Evolutionary conservation across 495 filamentous ascomycete genomes (phyloP), one percentile per base, ranked within the genome.

Genomic region (Xylaria venustula): DNA sequence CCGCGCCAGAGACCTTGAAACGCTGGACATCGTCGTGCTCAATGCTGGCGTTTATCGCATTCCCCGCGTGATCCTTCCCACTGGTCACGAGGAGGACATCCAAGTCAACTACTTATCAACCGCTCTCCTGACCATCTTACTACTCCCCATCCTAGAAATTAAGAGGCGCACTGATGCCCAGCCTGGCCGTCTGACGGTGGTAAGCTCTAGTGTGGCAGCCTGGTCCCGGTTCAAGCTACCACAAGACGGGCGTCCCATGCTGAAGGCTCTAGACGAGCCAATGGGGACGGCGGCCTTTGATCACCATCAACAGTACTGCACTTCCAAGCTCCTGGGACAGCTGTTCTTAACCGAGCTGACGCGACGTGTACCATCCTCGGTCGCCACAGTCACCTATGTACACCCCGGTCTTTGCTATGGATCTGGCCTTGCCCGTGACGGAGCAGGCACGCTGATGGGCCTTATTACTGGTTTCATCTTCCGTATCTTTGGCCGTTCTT

Each of bases 71-170:
- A 41, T 49, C 8, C 50, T 58, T 7, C 34, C 42, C 17, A 65
- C 62, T 1, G 77, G 75, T 6, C 73, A 79, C 41, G 81, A 82
- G 58, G 66, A 70, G 8, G 72, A 70, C 5, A 69, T 85, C 19
- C 82, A 81, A 0, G 76, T 81, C 20, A 86, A 86, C 51, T 81
- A 82, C 3, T 69, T 84, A 55, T 77, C 71, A 14, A 82, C 74
- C 0, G 61, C 79, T 3, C 66, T 85, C 0, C 72, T 85, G 0
- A 58, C 75, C 11, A 53, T 71, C 19, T 53, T 71, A 14, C 65
- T 73, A 7, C 30, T 73, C 0, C 71, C 67, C n/a, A 54, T 74
- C 9, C 62, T 83, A 0, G 19, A 46, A 36, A 73, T 74, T 52
- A 51, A 34, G 12, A 77, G 70, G 28, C 50, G 48, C 23, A 3